A percentile compares a stretch with the other conserved stretches of the same genome.
These are phyloP conservation scores for Excoecaria cochinchinensis DNA, from an alignment of 345 rosid species.

Conservation along the genomic window DNA sequence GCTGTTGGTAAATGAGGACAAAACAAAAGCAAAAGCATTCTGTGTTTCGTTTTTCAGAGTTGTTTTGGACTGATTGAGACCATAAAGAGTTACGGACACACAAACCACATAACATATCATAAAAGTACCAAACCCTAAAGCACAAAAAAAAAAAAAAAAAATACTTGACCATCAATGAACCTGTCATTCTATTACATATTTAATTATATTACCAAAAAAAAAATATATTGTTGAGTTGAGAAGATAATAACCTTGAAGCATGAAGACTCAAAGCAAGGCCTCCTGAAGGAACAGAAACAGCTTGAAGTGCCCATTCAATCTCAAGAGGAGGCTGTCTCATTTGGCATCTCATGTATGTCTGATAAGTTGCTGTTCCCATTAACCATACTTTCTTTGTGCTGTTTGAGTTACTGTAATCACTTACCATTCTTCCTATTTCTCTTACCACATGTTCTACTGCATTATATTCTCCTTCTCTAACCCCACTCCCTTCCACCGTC, in stretches of 20 bases:
- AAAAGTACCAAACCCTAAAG: constrained; percentile 13
- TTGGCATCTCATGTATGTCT: constrained; percentile 79
- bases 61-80: constrained; percentile 37
- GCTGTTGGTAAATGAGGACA: constrained; percentile 27
- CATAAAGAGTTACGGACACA: constrained; percentile 12
- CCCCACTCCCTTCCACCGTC: constrained; percentile 41
- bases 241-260: constrained; percentile 52
- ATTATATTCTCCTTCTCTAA: constrained; percentile 31
- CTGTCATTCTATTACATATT: too few relatives aligned
- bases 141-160: constrained; percentile 3
- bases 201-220: too few relatives aligned
- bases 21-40: constrained; percentile 27
- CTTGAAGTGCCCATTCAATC: constrained; percentile 74
- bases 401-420: constrained; percentile 37
- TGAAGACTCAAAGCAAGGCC: constrained; percentile 79
- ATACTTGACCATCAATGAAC: constrained; percentile 13
- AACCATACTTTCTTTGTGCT: constrained; percentile 54
- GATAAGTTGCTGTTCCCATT: constrained; percentile 67
- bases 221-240: too few relatives aligned
- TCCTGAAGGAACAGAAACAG: constrained; percentile 78
- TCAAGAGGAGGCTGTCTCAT: constrained; percentile 84
- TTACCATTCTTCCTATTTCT: constrained; percentile 59
- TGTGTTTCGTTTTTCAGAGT: constrained; percentile 33
- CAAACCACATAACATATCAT: constrained; percentile 8
- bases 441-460: constrained; percentile 62